Percentiles rank a stretch among this genome's conserved stretches.
Conservation (phyloP, 2,329 filamentous ascomycete species). For the Phialophora chinensis region DNA sequence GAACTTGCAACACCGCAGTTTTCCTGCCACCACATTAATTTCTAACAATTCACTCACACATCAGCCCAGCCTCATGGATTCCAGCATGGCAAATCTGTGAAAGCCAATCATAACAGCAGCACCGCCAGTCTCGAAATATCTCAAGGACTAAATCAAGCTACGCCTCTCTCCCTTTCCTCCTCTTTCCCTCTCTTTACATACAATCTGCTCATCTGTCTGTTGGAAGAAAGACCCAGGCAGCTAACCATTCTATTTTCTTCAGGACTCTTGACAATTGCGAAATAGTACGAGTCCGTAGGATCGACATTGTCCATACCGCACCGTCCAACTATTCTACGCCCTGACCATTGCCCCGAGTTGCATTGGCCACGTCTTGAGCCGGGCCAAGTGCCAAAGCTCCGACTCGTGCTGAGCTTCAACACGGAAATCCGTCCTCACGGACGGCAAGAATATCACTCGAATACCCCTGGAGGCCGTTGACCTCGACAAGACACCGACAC, state of each 20-base stretch:
- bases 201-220: conserved; percentile 17
- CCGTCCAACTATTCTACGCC: background rate
- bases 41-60: conserved; percentile 22
- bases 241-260: conserved; percentile 26
- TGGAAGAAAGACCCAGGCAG: conserved; percentile 26
- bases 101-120: conserved; percentile 29
- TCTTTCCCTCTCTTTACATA: conserved; percentile 38
- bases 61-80: conserved; percentile 40
- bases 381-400: conserved; percentile 17
- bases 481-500: conserved; percentile 11
- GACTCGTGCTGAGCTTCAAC: conserved; percentile 34
- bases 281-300: background rate
- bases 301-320: background rate
- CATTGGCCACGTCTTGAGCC: conserved; percentile 25
- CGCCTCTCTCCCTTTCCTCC: conserved; percentile 46
- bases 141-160: conserved; percentile 44
- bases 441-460: conserved; percentile 26
- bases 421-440: conserved; percentile 34
- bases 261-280: conserved; percentile 1
- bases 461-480: background rate
- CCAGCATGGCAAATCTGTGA: conserved; percentile 31
- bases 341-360: conserved; percentile 10
- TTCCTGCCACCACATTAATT: conserved; percentile 30
- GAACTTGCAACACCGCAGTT: conserved; percentile 16
- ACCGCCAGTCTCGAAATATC: conserved; percentile 33